A percentile compares a stretch with the other conserved stretches of the same genome.
These are phyloP conservation scores for Secale cereale DNA, from an alignment of 176 grass and related monocot species.

Conservation along the genomic window DNA sequence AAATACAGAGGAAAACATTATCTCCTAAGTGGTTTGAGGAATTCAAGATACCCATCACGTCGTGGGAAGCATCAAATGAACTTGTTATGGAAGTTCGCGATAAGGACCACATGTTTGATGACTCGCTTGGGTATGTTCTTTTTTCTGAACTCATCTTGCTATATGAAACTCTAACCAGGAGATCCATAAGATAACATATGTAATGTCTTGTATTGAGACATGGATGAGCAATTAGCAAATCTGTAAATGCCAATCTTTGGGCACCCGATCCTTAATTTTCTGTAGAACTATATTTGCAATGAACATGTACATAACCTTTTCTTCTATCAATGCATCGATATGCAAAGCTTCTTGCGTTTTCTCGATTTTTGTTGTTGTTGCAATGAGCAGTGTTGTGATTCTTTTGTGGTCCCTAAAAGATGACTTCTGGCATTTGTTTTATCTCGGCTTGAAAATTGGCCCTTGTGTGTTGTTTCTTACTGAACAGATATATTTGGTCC, in stretches of 20 bases:
- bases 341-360: neutral
- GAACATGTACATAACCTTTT: neutral
- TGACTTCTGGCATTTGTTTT: neutral
- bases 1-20: conserved; percentile 81
- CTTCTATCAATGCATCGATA: neutral
- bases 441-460: neutral
- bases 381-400: neutral
- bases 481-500: neutral
- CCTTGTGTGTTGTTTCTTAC: neutral
- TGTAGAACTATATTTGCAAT: neutral
- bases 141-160: conserved; percentile 13
- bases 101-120: conserved; percentile 93
- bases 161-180: conserved; percentile 1
- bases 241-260: neutral
- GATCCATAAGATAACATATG: neutral
- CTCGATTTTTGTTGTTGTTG: neutral
- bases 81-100: conserved; percentile 79
- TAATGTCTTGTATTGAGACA: neutral
- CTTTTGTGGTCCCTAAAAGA: neutral
- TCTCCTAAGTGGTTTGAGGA: conserved; percentile 89
- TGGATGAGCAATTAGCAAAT: neutral
- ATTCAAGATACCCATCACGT: conserved; percentile 89
- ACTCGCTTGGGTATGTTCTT: conserved; percentile 73
- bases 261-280: neutral
- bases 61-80: conserved; percentile 73